Evolutionary conservation across 768 basidiomycete species (phyloP), one percentile per base, ranked within the genome.

Genomic region (Rhodotorula sphaerocarpa): DNA sequence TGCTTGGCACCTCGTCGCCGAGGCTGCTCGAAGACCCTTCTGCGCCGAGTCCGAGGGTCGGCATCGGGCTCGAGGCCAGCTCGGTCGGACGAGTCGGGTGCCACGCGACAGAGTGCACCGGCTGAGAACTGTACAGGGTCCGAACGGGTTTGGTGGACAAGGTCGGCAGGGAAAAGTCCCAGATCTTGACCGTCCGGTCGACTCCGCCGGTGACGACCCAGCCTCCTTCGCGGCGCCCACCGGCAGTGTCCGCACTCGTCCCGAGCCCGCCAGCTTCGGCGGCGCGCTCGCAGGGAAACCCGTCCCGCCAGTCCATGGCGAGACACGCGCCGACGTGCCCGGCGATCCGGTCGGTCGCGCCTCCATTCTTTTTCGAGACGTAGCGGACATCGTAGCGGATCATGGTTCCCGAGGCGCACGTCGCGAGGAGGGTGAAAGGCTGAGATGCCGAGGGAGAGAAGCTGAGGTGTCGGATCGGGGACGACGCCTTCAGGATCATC

Each of bases 141-240:
- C 63, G 41, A 30, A 66, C 51, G 11, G 67, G 70, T 51, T 63
- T 65, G 50, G 59, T 59, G 23, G 58, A 27, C 1, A 71, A 51
- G 7, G 36, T 65, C n/a, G 63, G 42, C 10, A 52, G 55, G 12
- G 56, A 55, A 23, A 66, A 66, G 50, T 68, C 63, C 70, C 70
- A 71, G 33, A 71, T 59, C 48, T 69, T 68, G 59, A 71, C 59
- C 55, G 64, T 69, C 30, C 51, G 46, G 57, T 71, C 70, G 33
- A 66, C 50, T 0, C 70, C 70, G 39, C 67, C 67, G 11, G 70
- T 71, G 14, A 59, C 67, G 54, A 71, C 64, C 70, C 63, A 69
- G 15, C 69, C 69, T 23, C 65, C 69, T 33, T 70, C 69, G 34
- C 54, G 30, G 3, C 56, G 51, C 1, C 63, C 63, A 4, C 63